Evolutionary conservation across 1,284 basidiomycete species (phyloP), one percentile per base, ranked within the genome.

Genomic region (Marasmius sp.): DNA sequence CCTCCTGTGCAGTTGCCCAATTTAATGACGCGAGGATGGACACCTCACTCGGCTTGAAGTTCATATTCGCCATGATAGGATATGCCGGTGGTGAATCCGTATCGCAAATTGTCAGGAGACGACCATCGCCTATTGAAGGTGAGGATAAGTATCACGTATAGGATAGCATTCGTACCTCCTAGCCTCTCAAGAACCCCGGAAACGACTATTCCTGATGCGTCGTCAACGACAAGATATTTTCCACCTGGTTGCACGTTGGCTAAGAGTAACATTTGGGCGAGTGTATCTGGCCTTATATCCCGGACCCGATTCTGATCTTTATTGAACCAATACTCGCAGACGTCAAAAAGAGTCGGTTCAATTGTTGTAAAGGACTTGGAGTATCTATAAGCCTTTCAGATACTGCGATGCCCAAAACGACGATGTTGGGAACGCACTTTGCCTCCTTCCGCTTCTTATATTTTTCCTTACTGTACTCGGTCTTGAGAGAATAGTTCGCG

Each of bases 401-500:
- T 51, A 54, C 11, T 57, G 50, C 22, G n/a, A 51, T 48, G 47
- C 43, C 37, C 55, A 43, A 18, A 27, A 45, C 43, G 36, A 58
- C 27, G 12, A 7, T 10, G 2, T n/a, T 34, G 27, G 16, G 27
- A 16, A 75, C 84, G 66, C 71, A 95, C 95, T 98, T 98, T 65
- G 92, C 94, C 76, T 96, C 93, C 75, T 98, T 98, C 52, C 94
- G 83, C 74, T 95, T 95, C 72, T 87, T 91, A 77, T 97, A 98
- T 73, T 98, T 98, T 70, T 97, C 95, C 75, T 98, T 97, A 74
- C 92, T 95, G 73, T 95, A 97, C 75, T 96, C 96, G 1, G 95
- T 97, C 78, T 98, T 98, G 58, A 97, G 79, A 8, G 87, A 87
- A 74, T 93, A 98, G 69, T 92, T 92, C 38, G 91, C 89, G 70